phyloP scores from a whole-genome alignment of 176 grass and related monocot species.

The Melocanna baccifera region DNA sequence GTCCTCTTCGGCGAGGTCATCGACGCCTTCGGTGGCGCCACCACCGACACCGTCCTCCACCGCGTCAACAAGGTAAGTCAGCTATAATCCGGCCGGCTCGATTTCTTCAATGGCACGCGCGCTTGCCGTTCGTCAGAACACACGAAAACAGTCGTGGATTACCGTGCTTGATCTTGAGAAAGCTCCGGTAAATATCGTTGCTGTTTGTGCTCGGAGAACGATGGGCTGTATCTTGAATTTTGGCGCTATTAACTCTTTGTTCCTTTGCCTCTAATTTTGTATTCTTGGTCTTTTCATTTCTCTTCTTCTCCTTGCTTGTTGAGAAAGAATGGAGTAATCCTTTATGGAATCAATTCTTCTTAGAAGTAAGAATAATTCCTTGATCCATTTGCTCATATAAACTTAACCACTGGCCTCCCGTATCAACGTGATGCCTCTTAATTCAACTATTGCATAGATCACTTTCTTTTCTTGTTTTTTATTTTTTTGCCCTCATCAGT shows the following conservation, averaged over 20 bases:
- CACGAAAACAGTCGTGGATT: background rate
- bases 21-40: constrained; percentile 54
- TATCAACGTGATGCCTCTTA: background rate
- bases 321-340: background rate
- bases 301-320: no score
- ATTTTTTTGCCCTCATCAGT: background rate
- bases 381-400: background rate
- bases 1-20: constrained; percentile 59
- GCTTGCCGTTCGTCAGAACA: background rate
- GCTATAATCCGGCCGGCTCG: background rate
- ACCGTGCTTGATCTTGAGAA: background rate
- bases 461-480: background rate
- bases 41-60: constrained; percentile 17
- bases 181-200: background rate
- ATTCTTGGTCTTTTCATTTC: background rate
- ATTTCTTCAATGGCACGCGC: background rate
- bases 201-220: background rate
- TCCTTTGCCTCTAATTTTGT: background rate
- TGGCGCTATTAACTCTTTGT: background rate
- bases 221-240: background rate
- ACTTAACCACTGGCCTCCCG: background rate
- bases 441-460: background rate
- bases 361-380: background rate
- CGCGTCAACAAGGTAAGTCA: constrained; percentile 55
- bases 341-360: background rate